Conservation (phyloP, 768 basidiomycete species). For the Cubamyces sp. region DNA sequence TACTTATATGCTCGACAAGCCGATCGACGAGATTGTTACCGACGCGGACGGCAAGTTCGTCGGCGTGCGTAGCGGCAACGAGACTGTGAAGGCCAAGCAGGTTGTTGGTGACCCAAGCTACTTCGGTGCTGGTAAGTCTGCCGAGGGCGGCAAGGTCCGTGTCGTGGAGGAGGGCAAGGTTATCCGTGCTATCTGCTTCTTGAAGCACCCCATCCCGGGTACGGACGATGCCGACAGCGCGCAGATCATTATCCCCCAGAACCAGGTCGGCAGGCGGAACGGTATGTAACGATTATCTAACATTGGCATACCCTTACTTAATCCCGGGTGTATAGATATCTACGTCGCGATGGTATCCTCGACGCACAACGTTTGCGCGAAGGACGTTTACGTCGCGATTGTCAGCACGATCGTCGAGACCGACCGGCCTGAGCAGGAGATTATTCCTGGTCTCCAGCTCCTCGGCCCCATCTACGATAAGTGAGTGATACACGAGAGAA, state of each 20-base stretch:
- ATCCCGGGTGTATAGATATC: constrained; percentile 65
- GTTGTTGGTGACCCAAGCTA: constrained; percentile 99
- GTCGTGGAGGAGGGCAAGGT: constrained; percentile 95
- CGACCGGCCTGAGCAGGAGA: constrained; percentile 86
- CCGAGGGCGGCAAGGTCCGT: constrained; percentile 76
- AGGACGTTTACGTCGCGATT: constrained; percentile 94
- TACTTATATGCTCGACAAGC: constrained; percentile 99
- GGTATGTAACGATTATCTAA: constrained; percentile 54
- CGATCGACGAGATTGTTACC: constrained; percentile 87
- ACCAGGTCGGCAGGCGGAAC: constrained; percentile 91
- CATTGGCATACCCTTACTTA: background rate
- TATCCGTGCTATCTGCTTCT: constrained; percentile 93
- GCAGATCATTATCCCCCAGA: constrained; percentile 98
- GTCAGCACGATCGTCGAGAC: constrained; percentile 99
- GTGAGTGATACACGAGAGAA: constrained; percentile 47
- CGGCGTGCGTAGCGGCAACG: constrained; percentile 86
- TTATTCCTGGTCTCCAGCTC: constrained; percentile 88
- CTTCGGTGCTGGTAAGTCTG: constrained; percentile 76
- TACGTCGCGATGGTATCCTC: constrained; percentile 98
- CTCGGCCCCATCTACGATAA: constrained; percentile 94
- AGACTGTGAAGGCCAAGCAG: constrained; percentile 96
- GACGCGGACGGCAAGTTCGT: constrained; percentile 86
- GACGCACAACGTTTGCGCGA: constrained; percentile 96
- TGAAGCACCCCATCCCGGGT: constrained; percentile 97
- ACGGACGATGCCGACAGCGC: constrained; percentile 95